Evolutionary conservation across 2,329 filamentous ascomycete genomes (phyloP), one percentile per base, ranked within the genome.

Genomic region (Trichoderma arundinaceum): DNA sequence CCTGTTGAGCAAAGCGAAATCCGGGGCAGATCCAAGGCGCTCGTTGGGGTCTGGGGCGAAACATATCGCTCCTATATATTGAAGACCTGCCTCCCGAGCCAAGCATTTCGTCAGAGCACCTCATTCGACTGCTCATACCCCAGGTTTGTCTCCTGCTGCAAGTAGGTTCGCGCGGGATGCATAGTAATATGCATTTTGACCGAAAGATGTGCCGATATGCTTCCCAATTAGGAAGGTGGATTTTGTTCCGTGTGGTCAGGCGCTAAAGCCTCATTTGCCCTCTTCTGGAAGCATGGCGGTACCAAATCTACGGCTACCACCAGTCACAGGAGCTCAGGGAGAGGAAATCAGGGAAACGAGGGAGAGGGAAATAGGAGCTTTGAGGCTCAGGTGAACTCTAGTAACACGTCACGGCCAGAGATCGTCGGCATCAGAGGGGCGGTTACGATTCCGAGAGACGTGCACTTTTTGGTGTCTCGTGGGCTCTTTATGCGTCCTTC

Each of bases 141-240:
- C 64, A 56, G 64, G 41, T 62, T 60, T 54, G 49, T 51, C 57
- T 62, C 64, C 64, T 66, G 64, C 56, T 66, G 38, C 44, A 62
- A 54, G 41, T 32, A 51, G 64, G 64, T 52, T 66, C 64, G 64
- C 51, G 57, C 44, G n/a, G 49, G 64, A 62, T 53, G 57, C 57
- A 54, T 43, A 60, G 41, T 56, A 61, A 56, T 62, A 66, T 66
- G 33, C 49, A 46, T 54, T 66, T 66, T 66, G 64, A 59, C 64
- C 64, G 64, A 66, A 54, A 61, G 57, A 62, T 54, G 64, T 61
- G 49, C 64, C 64, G 64, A 62, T 41, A 48, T 19, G 54, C 38
- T 38, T 15, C 62, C 64, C 17, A 19, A 54, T 66, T 39, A 44
- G 64, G 64, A 60, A 66, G 64, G 64, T 66, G 46, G 33, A 35